Conservation (phyloP, 371 early-diverging fungal genomes). For the Dichotomocladium elegans region DNA sequence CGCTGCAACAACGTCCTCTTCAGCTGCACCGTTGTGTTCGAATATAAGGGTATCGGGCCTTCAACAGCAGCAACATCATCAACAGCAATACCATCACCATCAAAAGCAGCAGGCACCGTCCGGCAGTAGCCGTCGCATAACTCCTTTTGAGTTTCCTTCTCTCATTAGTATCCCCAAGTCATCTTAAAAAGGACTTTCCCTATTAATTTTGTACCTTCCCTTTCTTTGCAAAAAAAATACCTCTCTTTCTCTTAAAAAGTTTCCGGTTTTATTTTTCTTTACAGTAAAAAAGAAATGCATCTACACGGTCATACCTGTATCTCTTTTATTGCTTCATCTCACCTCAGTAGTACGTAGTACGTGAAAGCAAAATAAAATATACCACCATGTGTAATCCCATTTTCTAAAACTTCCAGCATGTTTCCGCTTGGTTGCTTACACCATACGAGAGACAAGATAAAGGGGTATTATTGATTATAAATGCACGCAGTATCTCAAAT, state of each 20-base stretch:
- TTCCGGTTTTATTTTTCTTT: not conserved
- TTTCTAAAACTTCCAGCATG: too few species aligned
- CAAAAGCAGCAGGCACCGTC: not conserved
- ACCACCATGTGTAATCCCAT: too few species aligned
- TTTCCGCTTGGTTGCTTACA: too few species aligned
- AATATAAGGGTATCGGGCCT: too few species aligned
- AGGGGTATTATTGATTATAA: too few species aligned
- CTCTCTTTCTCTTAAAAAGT: conserved; percentile 5
- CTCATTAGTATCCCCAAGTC: conserved; percentile 14
- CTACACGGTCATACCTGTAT: not conserved
- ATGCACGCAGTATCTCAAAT: too few species aligned
- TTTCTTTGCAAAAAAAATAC: not conserved
- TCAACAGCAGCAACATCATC: conserved; percentile 3
- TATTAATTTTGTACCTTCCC: too few species aligned
- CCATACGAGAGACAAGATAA: too few species aligned
- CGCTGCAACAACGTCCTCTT: not conserved
- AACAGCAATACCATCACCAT: conserved; percentile 1
- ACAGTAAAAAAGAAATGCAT: not conserved
- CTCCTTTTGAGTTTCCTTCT: conserved; percentile 20
- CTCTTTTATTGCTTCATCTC: too few species aligned
- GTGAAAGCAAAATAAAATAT: too few species aligned
- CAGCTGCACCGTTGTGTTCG: too few species aligned
- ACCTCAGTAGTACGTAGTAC: too few species aligned
- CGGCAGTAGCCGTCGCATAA: conserved; percentile 8
- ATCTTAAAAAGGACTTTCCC: conserved; percentile 3